Evolutionary conservation across 495 filamentous ascomycete species (phyloP).

Genomic region (Ascodesmis nigricans): DNA sequence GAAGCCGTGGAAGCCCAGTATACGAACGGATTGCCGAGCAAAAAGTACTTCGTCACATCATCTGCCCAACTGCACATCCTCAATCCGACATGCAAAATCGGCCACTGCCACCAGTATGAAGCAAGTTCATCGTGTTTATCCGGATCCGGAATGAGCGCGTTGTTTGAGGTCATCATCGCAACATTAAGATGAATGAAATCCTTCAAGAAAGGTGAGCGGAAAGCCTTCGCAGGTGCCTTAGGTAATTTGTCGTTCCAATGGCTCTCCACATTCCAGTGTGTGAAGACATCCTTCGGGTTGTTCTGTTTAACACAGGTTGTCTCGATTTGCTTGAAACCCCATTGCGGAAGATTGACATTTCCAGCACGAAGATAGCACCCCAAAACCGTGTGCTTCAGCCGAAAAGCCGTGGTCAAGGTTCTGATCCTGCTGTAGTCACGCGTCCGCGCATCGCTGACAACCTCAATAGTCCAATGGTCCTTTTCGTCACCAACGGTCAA

Average conservation of each 20-base stretch:
- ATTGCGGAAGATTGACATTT: slow-evolving; percentile 90
- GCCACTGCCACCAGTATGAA: slow-evolving; percentile 97
- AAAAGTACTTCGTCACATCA: slow-evolving; percentile 86
- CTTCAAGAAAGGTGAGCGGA: slow-evolving; percentile 87
- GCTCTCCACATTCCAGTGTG: slow-evolving; percentile 96
- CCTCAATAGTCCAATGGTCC: slow-evolving; percentile 90
- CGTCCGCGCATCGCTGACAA: slow-evolving; percentile 71
- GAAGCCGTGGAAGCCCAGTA: slow-evolving; percentile 84
- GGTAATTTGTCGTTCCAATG: slow-evolving; percentile 88
- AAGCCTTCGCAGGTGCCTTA: slow-evolving; percentile 70
- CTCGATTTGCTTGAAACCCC: slow-evolving; percentile 99
- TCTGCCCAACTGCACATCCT: slow-evolving; percentile 99
- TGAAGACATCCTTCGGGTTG: slow-evolving; percentile 77
- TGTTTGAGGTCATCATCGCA: slow-evolving; percentile 99
- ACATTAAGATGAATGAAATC: slow-evolving; percentile 97
- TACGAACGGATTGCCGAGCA: slow-evolving; percentile 85
- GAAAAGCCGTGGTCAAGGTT: slow-evolving; percentile 83
- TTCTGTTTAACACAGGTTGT: slow-evolving; percentile 88
- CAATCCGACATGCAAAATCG: slow-evolving; percentile 77
- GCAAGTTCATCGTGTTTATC: slow-evolving; percentile 98
- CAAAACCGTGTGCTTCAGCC: slow-evolving; percentile 58
- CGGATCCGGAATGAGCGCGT: slow-evolving; percentile 88
- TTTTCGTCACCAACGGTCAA: slow-evolving; percentile 93
- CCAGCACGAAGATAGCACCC: slow-evolving; percentile 90
- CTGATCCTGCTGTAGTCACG: slow-evolving; percentile 67